phyloP scores from a whole-genome alignment of 1,139 yeast genomes.

The Dujonia santamariae region DNA sequence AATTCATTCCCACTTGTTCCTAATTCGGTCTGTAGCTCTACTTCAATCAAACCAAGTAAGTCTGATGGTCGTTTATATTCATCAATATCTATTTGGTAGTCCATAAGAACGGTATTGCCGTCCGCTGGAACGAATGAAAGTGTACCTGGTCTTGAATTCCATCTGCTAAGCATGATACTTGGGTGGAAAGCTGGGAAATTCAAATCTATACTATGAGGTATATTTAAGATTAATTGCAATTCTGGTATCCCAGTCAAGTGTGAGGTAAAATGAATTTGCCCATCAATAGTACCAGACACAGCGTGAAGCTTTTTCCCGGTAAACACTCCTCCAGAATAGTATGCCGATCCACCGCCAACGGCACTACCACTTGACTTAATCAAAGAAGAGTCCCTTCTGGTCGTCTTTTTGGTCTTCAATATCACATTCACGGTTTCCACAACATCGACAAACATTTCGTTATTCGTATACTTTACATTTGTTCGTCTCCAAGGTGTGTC shows the following conservation, averaged over 20 bases:
- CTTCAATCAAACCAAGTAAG: constrained; percentile 53
- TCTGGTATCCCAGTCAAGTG: constrained; percentile 76
- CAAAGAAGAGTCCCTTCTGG: too few relatives aligned
- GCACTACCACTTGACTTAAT: too few relatives aligned
- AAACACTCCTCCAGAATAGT: too few relatives aligned
- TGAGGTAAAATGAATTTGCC: constrained; percentile 61
- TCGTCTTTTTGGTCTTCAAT: constrained; percentile 21
- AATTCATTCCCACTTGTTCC: constrained; percentile 69
- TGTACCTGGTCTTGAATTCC: constrained; percentile 38
- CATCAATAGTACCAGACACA: constrained; percentile 59
- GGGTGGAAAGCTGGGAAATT: constrained; percentile 55
- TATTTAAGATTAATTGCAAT: constrained; percentile 52
- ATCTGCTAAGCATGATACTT: constrained; percentile 48
- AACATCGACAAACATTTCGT: constrained; percentile 81
- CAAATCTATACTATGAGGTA: constrained; percentile 42
- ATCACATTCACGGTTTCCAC: constrained; percentile 56
- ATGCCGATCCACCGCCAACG: too few relatives aligned
- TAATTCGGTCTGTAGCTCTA: constrained; percentile 58
- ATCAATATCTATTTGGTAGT: constrained; percentile 58
- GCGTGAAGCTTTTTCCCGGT: constrained; percentile 21
- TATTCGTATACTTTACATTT: constrained; percentile 62
- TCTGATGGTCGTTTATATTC: constrained; percentile 15
- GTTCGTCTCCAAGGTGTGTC: constrained; percentile 71
- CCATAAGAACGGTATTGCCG: constrained; percentile 64
- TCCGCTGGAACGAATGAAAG: constrained; percentile 86